Evolutionary conservation across 2,329 filamentous ascomycete genomes (phyloP).

Genomic region (Verticillium nubilum): DNA sequence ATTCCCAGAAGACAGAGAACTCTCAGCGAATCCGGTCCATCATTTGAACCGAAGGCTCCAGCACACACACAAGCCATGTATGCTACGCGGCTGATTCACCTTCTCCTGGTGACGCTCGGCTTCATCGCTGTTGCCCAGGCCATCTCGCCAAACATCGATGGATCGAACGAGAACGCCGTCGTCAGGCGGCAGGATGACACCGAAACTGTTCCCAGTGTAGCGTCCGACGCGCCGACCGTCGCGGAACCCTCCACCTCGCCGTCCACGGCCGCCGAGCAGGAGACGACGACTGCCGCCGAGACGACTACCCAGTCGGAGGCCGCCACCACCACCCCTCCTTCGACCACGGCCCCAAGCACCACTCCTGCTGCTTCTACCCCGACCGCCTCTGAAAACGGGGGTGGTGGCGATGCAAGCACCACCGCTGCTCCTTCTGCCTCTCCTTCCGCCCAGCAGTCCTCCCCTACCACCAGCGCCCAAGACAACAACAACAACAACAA

Average conservation of each 20-base stretch:
- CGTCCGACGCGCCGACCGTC: background rate
- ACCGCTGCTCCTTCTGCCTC: background rate
- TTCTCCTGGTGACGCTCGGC: constrained; percentile 45
- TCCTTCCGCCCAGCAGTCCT: constrained; percentile 11
- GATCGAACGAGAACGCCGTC: constrained; percentile 2
- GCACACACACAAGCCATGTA: constrained; percentile 35
- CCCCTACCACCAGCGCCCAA: constrained; percentile 13
- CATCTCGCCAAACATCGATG: constrained; percentile 19
- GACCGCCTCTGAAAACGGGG: constrained; percentile 6
- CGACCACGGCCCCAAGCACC: constrained; percentile 11
- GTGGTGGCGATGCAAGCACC: background rate
- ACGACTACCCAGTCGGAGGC: constrained; percentile 10
- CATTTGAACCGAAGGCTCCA: background rate
- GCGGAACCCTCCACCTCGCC: constrained; percentile 2
- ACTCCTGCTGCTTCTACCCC: constrained; percentile 9
- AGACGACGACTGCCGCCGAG: constrained; percentile 4
- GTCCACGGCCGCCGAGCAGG: constrained; percentile 8
- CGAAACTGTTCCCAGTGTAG: background rate
- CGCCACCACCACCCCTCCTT: constrained; percentile 8
- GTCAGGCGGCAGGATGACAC: constrained; percentile 6
- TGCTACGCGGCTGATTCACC: constrained; percentile 35
- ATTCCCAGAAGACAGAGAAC: background rate
- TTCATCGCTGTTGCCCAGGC: constrained; percentile 41
- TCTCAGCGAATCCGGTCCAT: background rate
- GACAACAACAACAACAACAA: constrained; percentile 3